phyloP scores from a whole-genome alignment of 169 alveolate species.

The Plasmodium gonderi region DNA sequence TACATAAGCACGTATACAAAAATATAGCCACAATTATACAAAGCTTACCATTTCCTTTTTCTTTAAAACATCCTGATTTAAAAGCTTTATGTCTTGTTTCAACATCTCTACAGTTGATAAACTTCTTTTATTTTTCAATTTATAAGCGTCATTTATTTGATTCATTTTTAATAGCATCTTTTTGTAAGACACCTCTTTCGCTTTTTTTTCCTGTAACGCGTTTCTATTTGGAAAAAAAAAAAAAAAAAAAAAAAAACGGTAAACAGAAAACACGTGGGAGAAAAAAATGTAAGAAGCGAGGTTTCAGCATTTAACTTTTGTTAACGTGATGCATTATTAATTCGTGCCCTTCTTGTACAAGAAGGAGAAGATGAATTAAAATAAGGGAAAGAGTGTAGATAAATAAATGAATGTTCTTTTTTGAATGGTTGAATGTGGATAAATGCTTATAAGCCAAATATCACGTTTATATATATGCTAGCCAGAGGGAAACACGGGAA shows the following conservation, averaged over 20 bases:
- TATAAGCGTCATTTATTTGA: constrained; percentile 69
- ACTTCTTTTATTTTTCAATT: constrained; percentile 72
- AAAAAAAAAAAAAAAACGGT: not conserved
- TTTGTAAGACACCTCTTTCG: constrained; percentile 62
- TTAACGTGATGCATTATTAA: too few species aligned
- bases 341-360: too few species aligned
- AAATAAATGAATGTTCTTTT: too few species aligned
- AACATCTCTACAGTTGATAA: constrained; percentile 62
- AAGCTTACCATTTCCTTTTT: constrained; percentile 69
- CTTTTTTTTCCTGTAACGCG: constrained; percentile 55
- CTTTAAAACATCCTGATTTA: constrained; percentile 57
- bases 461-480: too few species aligned
- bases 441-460: too few species aligned
- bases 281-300: not conserved
- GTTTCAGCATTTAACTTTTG: not conserved
- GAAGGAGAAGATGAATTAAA: too few species aligned
- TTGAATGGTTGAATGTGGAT: too few species aligned
- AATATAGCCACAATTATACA: not conserved
- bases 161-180: constrained; percentile 72
- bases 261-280: not conserved
- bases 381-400: too few species aligned
- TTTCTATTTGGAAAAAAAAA: constrained; percentile 20
- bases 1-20: not conserved
- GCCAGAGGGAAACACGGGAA: not conserved
- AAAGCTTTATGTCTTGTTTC: constrained; percentile 55